phyloP scores from a whole-genome alignment of 2,329 filamentous ascomycete genomes.

The Graphilbum ipis-grandicollis region DNA sequence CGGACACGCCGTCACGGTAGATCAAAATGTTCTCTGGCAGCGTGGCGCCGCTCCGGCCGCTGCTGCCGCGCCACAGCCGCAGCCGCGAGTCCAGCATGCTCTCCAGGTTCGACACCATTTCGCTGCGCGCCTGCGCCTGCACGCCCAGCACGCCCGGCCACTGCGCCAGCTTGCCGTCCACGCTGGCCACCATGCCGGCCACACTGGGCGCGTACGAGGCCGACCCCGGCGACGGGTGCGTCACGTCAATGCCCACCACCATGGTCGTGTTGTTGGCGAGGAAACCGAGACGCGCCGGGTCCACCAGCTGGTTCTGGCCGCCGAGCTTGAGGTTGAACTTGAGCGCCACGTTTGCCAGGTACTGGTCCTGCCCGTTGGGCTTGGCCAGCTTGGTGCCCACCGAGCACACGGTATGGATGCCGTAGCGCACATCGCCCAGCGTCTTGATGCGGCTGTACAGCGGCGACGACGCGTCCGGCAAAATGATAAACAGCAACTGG shows the following conservation, averaged over 20 bases:
- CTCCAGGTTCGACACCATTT: constrained; percentile 52
- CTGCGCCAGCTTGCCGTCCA: constrained; percentile 51
- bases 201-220: constrained; percentile 47
- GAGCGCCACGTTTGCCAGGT: constrained; percentile 52
- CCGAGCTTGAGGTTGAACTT: constrained; percentile 73
- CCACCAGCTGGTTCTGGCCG: constrained; percentile 52
- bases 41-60: constrained; percentile 10
- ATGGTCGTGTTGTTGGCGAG: constrained; percentile 52
- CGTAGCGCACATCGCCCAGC: constrained; percentile 46
- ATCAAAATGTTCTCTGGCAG: constrained; percentile 63
- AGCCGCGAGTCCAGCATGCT: constrained; percentile 49
- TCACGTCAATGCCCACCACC: constrained; percentile 78
- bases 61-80: constrained; percentile 45
- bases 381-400: constrained; percentile 21
- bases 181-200: constrained; percentile 63
- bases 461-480: constrained; percentile 22
- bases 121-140: constrained; percentile 40
- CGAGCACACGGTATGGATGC: constrained; percentile 53
- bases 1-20: constrained; percentile 80
- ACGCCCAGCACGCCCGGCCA: constrained; percentile 61
- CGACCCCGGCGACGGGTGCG: constrained; percentile 58
- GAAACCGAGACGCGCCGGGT: constrained; percentile 25
- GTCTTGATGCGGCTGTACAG: constrained; percentile 52
- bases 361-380: constrained; percentile 20
- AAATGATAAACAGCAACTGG: constrained; percentile 42